Evolutionary conservation across 805 yeast species (phyloP).

Genomic region (Wickerhamiella azyma): DNA sequence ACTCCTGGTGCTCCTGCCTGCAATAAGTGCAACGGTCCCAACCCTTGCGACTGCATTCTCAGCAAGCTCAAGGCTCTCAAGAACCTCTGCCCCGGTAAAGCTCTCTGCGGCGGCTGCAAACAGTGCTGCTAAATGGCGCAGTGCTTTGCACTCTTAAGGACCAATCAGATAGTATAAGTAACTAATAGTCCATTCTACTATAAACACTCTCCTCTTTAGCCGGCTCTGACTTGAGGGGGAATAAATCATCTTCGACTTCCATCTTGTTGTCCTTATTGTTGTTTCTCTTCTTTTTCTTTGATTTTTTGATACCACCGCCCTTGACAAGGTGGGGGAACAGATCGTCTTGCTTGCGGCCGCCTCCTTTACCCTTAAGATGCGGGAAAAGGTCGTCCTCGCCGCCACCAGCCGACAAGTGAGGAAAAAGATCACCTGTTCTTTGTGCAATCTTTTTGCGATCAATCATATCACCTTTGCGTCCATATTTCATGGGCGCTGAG

Average conservation of each 20-base stretch:
- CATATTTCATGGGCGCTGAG: slow-evolving; percentile 19
- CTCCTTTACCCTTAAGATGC: neutral
- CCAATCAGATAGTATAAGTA: neutral
- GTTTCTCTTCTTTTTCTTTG: slow-evolving; percentile 7
- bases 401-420: slow-evolving; percentile 13
- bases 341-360: slow-evolving; percentile 22
- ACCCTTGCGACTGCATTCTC: slow-evolving; percentile 1
- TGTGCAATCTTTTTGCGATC: neutral
- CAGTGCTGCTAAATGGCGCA: slow-evolving; percentile 5
- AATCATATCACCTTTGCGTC: slow-evolving; percentile 17
- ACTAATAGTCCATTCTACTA: slow-evolving; percentile 17
- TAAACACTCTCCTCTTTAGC: slow-evolving; percentile 8
- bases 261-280: neutral
- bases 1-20: neutral
- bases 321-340: slow-evolving; percentile 26
- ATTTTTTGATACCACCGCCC: slow-evolving; percentile 10
- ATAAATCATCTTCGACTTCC: neutral
- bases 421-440: slow-evolving; percentile 1
- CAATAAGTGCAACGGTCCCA: neutral
- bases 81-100: slow-evolving; percentile 3
- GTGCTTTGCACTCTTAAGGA: too few relatives aligned
- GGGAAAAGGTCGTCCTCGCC: slow-evolving; percentile 8
- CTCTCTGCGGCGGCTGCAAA: slow-evolving; percentile 3
- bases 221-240: neutral
- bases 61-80: neutral